Percentiles rank a stretch among this genome's conserved stretches.
phyloP scores from a whole-genome alignment of 306 rosid genomes.

The Cucumis melo region DNA sequence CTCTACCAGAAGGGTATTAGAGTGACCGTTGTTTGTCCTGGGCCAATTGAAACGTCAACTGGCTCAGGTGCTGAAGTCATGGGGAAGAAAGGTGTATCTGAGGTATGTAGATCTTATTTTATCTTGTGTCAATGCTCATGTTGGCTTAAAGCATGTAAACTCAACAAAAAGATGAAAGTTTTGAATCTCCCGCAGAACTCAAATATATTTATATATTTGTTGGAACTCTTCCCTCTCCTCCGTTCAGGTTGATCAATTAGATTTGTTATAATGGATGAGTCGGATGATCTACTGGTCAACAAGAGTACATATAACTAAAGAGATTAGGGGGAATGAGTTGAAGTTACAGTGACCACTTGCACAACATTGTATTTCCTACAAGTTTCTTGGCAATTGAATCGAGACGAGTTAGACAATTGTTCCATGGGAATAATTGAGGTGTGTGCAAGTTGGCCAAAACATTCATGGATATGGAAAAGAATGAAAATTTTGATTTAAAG shows the following conservation, averaged over 20 bases:
- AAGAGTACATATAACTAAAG: no score
- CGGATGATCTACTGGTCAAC: not conserved
- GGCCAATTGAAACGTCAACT: slow-evolving; percentile 70
- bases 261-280: not conserved
- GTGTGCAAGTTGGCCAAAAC: not conserved
- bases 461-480: not conserved
- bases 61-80: slow-evolving; percentile 22
- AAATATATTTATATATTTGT: not conserved
- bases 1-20: slow-evolving; percentile 64
- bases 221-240: not conserved
- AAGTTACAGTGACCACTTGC: not conserved
- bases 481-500: not conserved
- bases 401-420: not conserved
- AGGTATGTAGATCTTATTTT: slow-evolving; percentile 35
- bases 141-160: no score
- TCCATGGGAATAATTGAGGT: not conserved
- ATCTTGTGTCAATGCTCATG: not conserved
- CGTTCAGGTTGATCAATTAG: not conserved
- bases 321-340: not conserved
- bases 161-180: no score
- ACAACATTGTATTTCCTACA: not conserved
- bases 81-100: slow-evolving; percentile 28
- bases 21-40: slow-evolving; percentile 91
- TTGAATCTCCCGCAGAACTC: no score
- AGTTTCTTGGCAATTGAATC: not conserved